A percentile compares a stretch with the other conserved stretches of the same genome.
phyloP scores from a whole-genome alignment of 495 filamentous ascomycete species.

The Penicillium dipodomyicola region DNA sequence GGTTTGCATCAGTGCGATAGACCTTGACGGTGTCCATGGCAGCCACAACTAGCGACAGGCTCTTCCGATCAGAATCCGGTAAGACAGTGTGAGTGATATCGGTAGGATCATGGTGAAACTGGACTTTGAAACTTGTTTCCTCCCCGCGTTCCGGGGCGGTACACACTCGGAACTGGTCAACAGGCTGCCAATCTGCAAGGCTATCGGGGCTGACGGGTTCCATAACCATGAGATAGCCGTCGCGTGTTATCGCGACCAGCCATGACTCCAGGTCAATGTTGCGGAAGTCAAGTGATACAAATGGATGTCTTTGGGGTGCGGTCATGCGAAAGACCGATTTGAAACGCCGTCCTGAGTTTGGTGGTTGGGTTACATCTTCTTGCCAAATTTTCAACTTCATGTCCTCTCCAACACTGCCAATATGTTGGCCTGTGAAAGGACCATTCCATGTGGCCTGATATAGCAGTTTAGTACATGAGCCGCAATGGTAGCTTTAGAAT shows the following conservation, averaged over 20 bases:
- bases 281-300: constrained; percentile 78
- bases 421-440: constrained; percentile 58
- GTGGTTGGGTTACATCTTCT: constrained; percentile 74
- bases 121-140: constrained; percentile 80
- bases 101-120: constrained; percentile 78
- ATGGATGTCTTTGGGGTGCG: constrained; percentile 58
- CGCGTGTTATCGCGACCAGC: constrained; percentile 77
- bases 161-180: constrained; percentile 70
- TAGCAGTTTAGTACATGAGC: constrained; percentile 15
- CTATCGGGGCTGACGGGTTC: constrained; percentile 87
- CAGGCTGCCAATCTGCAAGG: constrained; percentile 67
- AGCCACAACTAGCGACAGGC: constrained; percentile 75
- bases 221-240: constrained; percentile 74
- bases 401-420: constrained; percentile 76
- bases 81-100: constrained; percentile 72
- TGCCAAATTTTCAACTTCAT: constrained; percentile 86
- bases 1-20: constrained; percentile 69
- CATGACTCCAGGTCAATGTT: constrained; percentile 71
- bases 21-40: constrained; percentile 77
- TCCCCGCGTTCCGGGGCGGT: constrained; percentile 63
- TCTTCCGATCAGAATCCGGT: constrained; percentile 72
- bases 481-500: not conserved
- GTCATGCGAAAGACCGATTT: constrained; percentile 57
- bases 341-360: constrained; percentile 73
- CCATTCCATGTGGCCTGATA: constrained; percentile 76